These are phyloP conservation scores for Neurospora sp. DNA, from an alignment of 495 filamentous ascomycete species.

Conservation along the genomic window DNA sequence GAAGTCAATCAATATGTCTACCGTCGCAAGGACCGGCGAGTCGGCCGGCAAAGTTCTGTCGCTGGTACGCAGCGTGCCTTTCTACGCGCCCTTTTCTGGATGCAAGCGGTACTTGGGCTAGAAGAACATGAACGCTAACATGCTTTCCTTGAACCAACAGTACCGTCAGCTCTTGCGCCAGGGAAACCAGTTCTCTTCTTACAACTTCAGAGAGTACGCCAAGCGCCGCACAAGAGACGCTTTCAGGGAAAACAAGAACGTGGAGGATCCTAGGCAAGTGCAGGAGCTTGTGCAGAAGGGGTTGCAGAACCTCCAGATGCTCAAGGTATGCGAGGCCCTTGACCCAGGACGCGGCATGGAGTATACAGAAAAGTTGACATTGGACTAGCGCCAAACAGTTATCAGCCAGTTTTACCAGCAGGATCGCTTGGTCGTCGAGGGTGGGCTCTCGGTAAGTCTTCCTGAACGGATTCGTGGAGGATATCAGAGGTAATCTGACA, in stretches of 20 bases:
- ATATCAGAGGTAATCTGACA: constrained; percentile 4
- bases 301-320: constrained; percentile 71
- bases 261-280: constrained; percentile 59
- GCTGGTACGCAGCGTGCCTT: constrained; percentile 41
- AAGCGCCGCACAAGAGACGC: constrained; percentile 78
- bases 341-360: not conserved
- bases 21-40: constrained; percentile 42
- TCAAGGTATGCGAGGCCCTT: constrained; percentile 61
- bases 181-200: constrained; percentile 76
- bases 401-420: constrained; percentile 92
- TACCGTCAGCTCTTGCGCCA: constrained; percentile 89
- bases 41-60: constrained; percentile 63
- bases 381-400: constrained; percentile 75
- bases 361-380: not conserved
- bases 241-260: constrained; percentile 67
- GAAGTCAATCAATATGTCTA: constrained; percentile 29
- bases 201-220: constrained; percentile 97
- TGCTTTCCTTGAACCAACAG: constrained; percentile 29
- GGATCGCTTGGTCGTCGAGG: constrained; percentile 88
- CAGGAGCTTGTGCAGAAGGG: constrained; percentile 87
- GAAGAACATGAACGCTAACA: not conserved
- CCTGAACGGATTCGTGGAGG: not conserved
- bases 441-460: constrained; percentile 48
- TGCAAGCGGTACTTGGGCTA: not conserved
- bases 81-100: not conserved